Conservation (phyloP, 148 eudicot species). For the Nepenthes gracilis region DNA sequence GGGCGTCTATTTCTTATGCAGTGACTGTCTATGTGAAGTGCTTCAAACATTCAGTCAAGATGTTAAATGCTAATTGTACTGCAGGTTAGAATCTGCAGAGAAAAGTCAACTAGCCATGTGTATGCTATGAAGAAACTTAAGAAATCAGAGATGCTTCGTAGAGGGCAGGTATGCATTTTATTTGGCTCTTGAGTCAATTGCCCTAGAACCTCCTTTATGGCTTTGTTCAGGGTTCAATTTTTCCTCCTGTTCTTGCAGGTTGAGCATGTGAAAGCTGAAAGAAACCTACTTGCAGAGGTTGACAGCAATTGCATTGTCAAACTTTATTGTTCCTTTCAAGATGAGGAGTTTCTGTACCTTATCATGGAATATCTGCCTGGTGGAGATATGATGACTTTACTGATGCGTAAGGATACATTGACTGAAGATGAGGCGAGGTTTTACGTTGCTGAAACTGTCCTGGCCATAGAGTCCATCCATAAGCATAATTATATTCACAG, state of each 20-base stretch:
- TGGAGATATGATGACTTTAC: constrained; percentile 99
- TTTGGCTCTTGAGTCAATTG: constrained; percentile 1
- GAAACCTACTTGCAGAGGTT: constrained; percentile 95
- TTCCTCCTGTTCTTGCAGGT: constrained; percentile 38
- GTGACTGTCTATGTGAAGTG: neutral
- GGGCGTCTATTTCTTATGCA: neutral
- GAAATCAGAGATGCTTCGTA: constrained; percentile 95
- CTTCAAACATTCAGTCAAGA: too few relatives aligned
- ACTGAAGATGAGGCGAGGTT: constrained; percentile 95
- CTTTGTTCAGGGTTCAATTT: constrained; percentile 2
- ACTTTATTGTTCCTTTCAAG: constrained; percentile 98
- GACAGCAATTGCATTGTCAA: constrained; percentile 99
- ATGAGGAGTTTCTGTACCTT: constrained; percentile 91
- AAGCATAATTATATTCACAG: constrained; percentile 96
- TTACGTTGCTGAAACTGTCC: constrained; percentile 92
- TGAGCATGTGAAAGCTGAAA: constrained; percentile 98
- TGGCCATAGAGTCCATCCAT: constrained; percentile 94
- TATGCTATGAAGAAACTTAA: constrained; percentile 99
- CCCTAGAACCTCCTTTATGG: neutral
- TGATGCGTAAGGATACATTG: constrained; percentile 93
- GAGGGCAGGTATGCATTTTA: constrained; percentile 68
- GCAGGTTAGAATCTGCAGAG: constrained; percentile 91
- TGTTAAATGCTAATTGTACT: constrained; percentile 1
- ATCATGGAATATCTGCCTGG: constrained; percentile 99
- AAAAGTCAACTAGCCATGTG: constrained; percentile 82